Base-by-base conservation (phyloP, 148 eudicot genomes). In the Silene latifolia region DNA sequence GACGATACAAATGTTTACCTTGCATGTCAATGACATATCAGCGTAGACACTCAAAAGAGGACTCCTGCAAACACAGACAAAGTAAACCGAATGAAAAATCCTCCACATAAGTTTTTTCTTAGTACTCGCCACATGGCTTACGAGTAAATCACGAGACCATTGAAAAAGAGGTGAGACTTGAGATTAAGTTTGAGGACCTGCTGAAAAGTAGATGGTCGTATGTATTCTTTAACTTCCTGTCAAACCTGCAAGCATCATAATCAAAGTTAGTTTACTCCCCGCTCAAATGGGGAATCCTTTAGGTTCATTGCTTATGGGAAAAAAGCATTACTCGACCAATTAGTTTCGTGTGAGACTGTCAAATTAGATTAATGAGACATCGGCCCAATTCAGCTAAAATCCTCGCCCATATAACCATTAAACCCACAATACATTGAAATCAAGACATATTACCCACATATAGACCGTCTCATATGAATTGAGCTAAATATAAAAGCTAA, bases 41-140 rank as follows among this genome's bases (percentile, higher is more conserved):
- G 98, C 98, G 77, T 95, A 95, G 18, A 95, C 98, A 85, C 98
- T 95, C 84, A 95, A 90, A 83, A 95, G 96, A 62, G 88, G 79
- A 76, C 98, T 95, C 84, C 97, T 94, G 90, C 86, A 88, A 65
- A 67, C 21, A 20, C 6, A 25, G 17, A 20, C 14, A 17, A 46
- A 14, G 9, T 12, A 9, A 51, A 13, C 18, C 17, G 3, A 13
- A 51, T 51, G 56, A 51, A 13, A 0, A 51, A 51, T 51, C 56
- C 17, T 12, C 56, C 17, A 51, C 17, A 51, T 51, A 32, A 32
- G 35, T 39, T 39, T 39, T 35, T 39, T 39, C 3, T 39, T 39
- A 39, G 44, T 39, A 39, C 8, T 39, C 9, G 44, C 18, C 17
- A 51, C 56, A 51, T 51, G 18, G 56, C 17, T 51, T 14, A 14